A percentile compares a stretch with the other conserved stretches of the same genome.
Conservation (phyloP, 805 yeast genomes). For the Candida pini region DNA sequence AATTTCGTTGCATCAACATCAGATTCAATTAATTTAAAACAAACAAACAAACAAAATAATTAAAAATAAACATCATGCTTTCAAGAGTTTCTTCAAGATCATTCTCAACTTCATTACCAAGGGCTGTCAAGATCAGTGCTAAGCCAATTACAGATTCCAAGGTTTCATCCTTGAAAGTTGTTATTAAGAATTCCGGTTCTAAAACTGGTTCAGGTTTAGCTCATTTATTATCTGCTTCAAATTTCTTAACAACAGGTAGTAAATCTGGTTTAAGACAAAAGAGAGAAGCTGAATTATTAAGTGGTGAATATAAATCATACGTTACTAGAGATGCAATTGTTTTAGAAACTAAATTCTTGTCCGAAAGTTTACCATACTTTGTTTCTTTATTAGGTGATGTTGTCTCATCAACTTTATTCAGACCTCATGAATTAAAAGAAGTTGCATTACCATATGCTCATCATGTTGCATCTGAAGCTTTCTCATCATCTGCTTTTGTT, state of each 20-base stretch:
- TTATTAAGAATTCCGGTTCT: constrained; percentile 79
- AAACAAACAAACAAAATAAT: too few species aligned
- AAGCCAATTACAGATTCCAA: constrained; percentile 47
- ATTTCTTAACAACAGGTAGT: constrained; percentile 72
- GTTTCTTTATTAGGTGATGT: constrained; percentile 80
- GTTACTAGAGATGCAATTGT: constrained; percentile 83
- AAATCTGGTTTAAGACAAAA: constrained; percentile 89
- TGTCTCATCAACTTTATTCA: constrained; percentile 63
- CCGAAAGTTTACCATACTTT: constrained; percentile 85
- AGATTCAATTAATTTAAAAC: too few species aligned
- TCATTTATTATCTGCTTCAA: constrained; percentile 78
- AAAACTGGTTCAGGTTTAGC: constrained; percentile 72
- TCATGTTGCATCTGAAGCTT: constrained; percentile 53
- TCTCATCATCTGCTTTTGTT: constrained; percentile 44
- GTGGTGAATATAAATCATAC: constrained; percentile 66
- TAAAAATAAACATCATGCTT: constrained; percentile 25
- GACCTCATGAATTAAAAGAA: constrained; percentile 80
- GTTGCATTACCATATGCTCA: constrained; percentile 73
- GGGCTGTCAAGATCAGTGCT: constrained; percentile 38
- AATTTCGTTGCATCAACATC: too few species aligned
- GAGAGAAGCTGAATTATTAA: constrained; percentile 91
- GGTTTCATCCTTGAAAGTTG: constrained; percentile 72
- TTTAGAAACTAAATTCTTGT: constrained; percentile 75
- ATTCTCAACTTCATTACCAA: constrained; percentile 35
- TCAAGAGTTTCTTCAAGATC: constrained; percentile 28